Percentiles rank a stretch among this genome's conserved stretches.
Conservation (phyloP, 169 alveolate species). For the Plasmodium ovale region DNA sequence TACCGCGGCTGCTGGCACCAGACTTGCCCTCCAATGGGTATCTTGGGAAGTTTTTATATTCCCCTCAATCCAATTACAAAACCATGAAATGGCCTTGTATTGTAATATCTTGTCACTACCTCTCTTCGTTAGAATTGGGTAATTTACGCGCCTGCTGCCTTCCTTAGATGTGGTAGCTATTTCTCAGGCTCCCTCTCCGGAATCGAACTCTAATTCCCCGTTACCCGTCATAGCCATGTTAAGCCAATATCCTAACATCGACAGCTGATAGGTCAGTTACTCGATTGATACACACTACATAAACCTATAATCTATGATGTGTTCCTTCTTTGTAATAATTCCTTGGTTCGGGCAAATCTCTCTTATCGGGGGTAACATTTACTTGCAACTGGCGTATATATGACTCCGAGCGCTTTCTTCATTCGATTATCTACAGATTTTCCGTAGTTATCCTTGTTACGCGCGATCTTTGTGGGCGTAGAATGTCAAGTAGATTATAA, state of each 20-base stretch:
- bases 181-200: constrained; percentile 98
- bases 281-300: constrained; percentile 75
- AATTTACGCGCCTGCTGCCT: constrained; percentile 97
- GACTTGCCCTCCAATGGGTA: constrained; percentile 94
- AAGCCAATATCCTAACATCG: constrained; percentile 94
- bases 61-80: constrained; percentile 93
- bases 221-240: constrained; percentile 95
- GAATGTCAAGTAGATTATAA: constrained; percentile 78
- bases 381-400: constrained; percentile 15
- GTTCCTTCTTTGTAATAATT: constrained; percentile 74
- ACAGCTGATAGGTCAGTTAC: constrained; percentile 83
- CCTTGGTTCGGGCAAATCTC: constrained; percentile 37
- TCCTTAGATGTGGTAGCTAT: constrained; percentile 97
- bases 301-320: constrained; percentile 66
- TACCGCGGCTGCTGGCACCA: constrained; percentile 97
- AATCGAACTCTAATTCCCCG: constrained; percentile 97
- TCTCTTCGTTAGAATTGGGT: constrained; percentile 96
- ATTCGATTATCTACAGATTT: constrained; percentile 73
- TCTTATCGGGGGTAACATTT: constrained; percentile 42
- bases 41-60: constrained; percentile 84
- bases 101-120: constrained; percentile 95
- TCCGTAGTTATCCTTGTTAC: constrained; percentile 78
- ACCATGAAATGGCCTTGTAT: constrained; percentile 86
- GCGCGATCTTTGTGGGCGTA: too few species aligned
- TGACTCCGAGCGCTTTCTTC: not conserved